Evolutionary conservation across 1,284 basidiomycete species (phyloP).

Genomic region (Athelia sp.): DNA sequence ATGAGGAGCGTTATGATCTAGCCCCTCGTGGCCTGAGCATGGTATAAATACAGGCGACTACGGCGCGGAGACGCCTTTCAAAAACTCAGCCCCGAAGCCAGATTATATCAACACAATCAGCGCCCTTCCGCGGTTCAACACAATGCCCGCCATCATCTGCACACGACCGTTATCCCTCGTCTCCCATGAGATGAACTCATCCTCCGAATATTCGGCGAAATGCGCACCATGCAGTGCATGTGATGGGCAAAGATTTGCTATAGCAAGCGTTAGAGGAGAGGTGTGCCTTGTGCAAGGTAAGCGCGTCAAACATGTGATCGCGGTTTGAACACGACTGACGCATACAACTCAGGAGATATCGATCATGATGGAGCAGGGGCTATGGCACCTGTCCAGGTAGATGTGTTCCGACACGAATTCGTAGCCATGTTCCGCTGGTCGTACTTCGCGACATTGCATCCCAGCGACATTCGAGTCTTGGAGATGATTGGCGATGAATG

Average conservation of each 20-base stretch:
- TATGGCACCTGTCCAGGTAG: conserved; percentile 26
- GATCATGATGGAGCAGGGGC: conserved; percentile 7
- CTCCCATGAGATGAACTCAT: neutral
- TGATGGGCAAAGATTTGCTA: conserved; percentile 20
- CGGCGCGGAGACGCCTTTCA: neutral
- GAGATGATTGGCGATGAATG: conserved; percentile 13
- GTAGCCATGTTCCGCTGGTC: conserved; percentile 37
- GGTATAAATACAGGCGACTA: neutral
- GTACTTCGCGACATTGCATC: conserved; percentile 28
- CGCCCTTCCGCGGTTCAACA: no score
- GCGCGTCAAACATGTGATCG: conserved; percentile 5
- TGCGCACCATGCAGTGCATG: conserved; percentile 1
- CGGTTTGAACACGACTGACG: conserved; percentile 2
- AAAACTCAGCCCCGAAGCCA: neutral
- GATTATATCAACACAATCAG: neutral
- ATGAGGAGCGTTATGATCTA: neutral
- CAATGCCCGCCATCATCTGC: neutral
- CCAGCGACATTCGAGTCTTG: conserved; percentile 21
- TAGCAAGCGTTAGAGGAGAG: conserved; percentile 27
- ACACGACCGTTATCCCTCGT: neutral
- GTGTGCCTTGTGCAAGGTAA: conserved; percentile 33
- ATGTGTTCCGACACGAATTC: conserved; percentile 35
- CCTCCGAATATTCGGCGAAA: neutral
- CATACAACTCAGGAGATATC: conserved; percentile 6
- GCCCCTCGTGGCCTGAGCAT: neutral